Evolutionary conservation across 441 rosid species (phyloP).

Genomic region (Bocquillonia castaneifolia): DNA sequence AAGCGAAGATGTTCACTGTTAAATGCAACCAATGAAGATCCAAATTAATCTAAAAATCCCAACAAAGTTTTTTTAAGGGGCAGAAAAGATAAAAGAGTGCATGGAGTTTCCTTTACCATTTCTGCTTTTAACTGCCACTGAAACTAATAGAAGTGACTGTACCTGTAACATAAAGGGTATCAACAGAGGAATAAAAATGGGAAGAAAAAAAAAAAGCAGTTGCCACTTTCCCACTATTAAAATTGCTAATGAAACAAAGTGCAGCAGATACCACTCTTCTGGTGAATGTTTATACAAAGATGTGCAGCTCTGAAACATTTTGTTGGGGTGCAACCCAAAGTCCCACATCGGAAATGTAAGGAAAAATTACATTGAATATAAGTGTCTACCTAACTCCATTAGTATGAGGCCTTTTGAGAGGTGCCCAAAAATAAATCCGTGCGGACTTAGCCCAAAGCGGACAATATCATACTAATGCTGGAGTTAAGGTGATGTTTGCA

Average conservation of each 20-base stretch:
- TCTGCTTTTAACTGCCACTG: neutral
- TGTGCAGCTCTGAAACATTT: neutral
- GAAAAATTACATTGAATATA: no score
- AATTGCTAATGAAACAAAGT: conserved; percentile 5
- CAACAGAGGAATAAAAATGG: neutral
- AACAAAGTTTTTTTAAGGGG: neutral
- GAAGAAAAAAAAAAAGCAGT: neutral
- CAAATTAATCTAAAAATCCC: neutral
- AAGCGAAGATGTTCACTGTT: neutral
- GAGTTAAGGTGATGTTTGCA: neutral
- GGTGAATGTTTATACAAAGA: conserved; percentile 4
- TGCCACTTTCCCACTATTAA: neutral
- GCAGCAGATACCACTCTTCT: neutral
- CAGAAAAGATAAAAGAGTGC: neutral
- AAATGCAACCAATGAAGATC: neutral
- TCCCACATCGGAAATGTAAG: no score
- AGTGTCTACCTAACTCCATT: no score
- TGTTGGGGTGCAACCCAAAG: no score
- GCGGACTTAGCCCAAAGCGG: no score
- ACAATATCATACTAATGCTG: no score
- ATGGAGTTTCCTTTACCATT: neutral
- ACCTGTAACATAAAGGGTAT: neutral
- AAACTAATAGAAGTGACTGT: neutral
- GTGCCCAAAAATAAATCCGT: no score
- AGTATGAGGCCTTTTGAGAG: no score